Conservation (phyloP, 2,329 filamentous ascomycete species). For the Pleoardoris graminearum region DNA sequence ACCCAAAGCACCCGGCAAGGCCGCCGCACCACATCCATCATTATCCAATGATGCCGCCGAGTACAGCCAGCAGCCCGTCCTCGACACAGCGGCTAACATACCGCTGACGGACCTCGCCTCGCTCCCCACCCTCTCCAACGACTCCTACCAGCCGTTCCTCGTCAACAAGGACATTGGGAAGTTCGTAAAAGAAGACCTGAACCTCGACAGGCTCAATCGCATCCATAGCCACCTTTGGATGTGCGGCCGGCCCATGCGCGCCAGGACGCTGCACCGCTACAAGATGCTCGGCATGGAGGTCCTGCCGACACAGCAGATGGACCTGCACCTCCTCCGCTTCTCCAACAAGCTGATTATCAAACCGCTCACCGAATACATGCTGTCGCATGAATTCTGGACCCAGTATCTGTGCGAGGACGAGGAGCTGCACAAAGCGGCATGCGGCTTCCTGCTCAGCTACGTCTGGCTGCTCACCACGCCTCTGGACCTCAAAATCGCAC, state of each 20-base stretch:
- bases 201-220: constrained; percentile 36
- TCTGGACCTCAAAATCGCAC: constrained; percentile 39
- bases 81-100: constrained; percentile 24
- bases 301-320: constrained; percentile 40
- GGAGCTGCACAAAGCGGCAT: constrained; percentile 29
- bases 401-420: constrained; percentile 25
- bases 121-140: constrained; percentile 39
- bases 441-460: constrained; percentile 40
- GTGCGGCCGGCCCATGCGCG: constrained; percentile 43
- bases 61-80: constrained; percentile 20
- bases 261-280: constrained; percentile 41
- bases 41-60: constrained; percentile 10
- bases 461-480: constrained; percentile 42
- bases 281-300: constrained; percentile 40
- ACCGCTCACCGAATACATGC: constrained; percentile 39
- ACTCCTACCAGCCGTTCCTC: constrained; percentile 22
- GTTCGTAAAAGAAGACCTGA: constrained; percentile 36
- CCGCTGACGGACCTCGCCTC: constrained; percentile 32
- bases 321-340: constrained; percentile 42
- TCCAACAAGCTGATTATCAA: constrained; percentile 38
- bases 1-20: constrained; percentile 11
- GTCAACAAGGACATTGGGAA: constrained; percentile 28
- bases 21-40: constrained; percentile 16
- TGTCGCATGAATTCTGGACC: constrained; percentile 37
- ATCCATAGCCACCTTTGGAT: constrained; percentile 44